A percentile compares a stretch with the other conserved stretches of the same genome.
Evolutionary conservation across 2,329 filamentous ascomycete species (phyloP).

Genomic region (Neodidymelliopsis sp.): DNA sequence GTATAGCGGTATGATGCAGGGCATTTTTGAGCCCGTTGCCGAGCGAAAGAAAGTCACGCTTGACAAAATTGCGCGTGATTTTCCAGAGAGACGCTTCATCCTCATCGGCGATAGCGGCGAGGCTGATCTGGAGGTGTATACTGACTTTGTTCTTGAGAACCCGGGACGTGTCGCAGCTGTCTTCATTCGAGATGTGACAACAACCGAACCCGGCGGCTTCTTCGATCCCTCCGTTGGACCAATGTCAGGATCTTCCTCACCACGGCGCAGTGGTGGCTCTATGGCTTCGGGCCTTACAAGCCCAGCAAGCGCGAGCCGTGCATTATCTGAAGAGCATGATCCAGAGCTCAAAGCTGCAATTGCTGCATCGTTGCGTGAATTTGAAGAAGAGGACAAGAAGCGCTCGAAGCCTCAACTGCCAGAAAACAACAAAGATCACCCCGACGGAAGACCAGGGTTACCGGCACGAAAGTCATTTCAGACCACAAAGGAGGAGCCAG

Average conservation of each 20-base stretch:
- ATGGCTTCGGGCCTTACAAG: slow-evolving; percentile 21
- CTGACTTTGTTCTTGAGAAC: slow-evolving; percentile 85
- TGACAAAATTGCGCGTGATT: slow-evolving; percentile 85
- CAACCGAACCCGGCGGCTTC: slow-evolving; percentile 77
- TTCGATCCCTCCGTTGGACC: slow-evolving; percentile 71
- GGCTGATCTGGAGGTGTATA: slow-evolving; percentile 96
- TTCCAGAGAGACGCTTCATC: slow-evolving; percentile 87
- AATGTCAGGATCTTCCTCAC: slow-evolving; percentile 38
- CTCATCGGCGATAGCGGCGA: slow-evolving; percentile 96
- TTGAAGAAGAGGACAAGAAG: slow-evolving; percentile 52
- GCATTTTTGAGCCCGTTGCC: slow-evolving; percentile 96
- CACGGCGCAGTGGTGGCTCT: slow-evolving; percentile 24
- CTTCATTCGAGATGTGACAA: slow-evolving; percentile 96
- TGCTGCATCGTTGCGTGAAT: slow-evolving; percentile 55
- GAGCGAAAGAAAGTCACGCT: slow-evolving; percentile 91
- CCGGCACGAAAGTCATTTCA: slow-evolving; percentile 44
- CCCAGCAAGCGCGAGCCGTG: slow-evolving; percentile 18
- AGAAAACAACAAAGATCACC: slow-evolving; percentile 46
- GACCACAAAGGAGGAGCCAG: slow-evolving; percentile 30
- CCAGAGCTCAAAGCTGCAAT: slow-evolving; percentile 58
- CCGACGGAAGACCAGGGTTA: slow-evolving; percentile 43
- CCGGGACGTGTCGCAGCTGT: slow-evolving; percentile 84
- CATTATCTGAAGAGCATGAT: slow-evolving; percentile 54
- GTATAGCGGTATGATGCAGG: slow-evolving; percentile 95
- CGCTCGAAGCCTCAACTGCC: slow-evolving; percentile 44